Evolutionary conservation across 345 rosid genomes (phyloP).

Genomic region (Camelina sativa): DNA sequence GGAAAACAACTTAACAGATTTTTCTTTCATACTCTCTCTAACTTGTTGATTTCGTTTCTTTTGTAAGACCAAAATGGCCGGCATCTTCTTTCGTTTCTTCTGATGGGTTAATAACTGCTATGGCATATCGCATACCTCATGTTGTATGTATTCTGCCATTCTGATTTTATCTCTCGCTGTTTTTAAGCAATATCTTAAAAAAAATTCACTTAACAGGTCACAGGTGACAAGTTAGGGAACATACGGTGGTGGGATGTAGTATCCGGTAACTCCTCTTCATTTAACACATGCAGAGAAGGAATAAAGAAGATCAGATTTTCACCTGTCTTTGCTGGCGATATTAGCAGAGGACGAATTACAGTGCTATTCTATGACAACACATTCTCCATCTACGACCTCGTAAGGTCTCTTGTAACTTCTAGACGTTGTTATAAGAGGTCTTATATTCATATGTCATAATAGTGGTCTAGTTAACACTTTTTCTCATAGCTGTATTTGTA

Average conservation of each 20-base stretch:
- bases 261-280: constrained; percentile 84
- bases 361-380: constrained; percentile 85
- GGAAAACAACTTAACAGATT: background rate
- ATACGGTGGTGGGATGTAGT: constrained; percentile 95
- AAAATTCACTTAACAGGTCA: constrained; percentile 49
- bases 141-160: constrained; percentile 64
- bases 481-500: background rate
- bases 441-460: background rate
- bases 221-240: constrained; percentile 69
- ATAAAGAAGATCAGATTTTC: constrained; percentile 84
- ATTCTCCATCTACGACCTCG: constrained; percentile 85
- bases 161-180: constrained; percentile 29
- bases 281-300: constrained; percentile 84
- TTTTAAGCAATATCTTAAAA: constrained; percentile 18
- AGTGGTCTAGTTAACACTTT: background rate
- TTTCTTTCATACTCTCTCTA: background rate
- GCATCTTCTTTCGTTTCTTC: constrained; percentile 77
- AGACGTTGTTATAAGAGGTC: background rate
- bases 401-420: constrained; percentile 47
- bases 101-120: constrained; percentile 85
- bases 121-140: constrained; percentile 90
- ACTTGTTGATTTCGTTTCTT: constrained; percentile 38
- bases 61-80: constrained; percentile 88
- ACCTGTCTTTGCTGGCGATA: constrained; percentile 78
- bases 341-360: constrained; percentile 79